Evolutionary conservation across 495 filamentous ascomycete species (phyloP).

Genomic region (Hypomontagnella submonticulosa): DNA sequence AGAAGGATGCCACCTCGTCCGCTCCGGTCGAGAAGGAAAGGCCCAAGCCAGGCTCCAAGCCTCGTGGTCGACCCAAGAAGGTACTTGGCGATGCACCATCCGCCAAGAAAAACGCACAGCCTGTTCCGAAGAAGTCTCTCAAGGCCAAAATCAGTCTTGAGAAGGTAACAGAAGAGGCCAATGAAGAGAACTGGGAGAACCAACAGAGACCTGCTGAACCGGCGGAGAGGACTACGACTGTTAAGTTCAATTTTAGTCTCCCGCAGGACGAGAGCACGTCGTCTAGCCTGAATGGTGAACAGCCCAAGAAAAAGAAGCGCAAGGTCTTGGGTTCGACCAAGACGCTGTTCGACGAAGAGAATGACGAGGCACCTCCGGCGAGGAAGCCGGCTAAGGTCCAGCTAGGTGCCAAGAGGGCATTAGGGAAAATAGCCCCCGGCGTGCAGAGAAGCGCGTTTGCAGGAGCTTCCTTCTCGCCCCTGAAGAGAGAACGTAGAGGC

Average conservation of each 20-base stretch:
- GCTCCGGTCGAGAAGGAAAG: constrained; percentile 30
- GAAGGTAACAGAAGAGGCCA: constrained; percentile 38
- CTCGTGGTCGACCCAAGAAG: constrained; percentile 56
- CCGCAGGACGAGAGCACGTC: constrained; percentile 44
- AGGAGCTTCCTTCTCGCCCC: constrained; percentile 74
- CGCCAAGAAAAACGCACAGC: constrained; percentile 57
- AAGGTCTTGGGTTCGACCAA: constrained; percentile 73
- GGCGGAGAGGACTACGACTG: constrained; percentile 45
- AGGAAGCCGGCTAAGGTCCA: constrained; percentile 53
- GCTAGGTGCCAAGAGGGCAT: constrained; percentile 42
- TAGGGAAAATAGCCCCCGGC: constrained; percentile 44
- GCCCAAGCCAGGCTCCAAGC: constrained; percentile 43
- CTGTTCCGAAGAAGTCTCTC: constrained; percentile 44
- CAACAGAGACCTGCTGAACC: constrained; percentile 30
- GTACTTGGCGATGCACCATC: constrained; percentile 49
- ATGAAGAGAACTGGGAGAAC: constrained; percentile 38
- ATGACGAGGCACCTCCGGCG: constrained; percentile 59
- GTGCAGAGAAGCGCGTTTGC: constrained; percentile 53
- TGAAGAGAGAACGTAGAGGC: constrained; percentile 80
- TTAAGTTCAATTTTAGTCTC: constrained; percentile 45
- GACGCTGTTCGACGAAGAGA: constrained; percentile 82
- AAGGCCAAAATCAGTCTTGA: constrained; percentile 45
- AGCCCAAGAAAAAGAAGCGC: constrained; percentile 76
- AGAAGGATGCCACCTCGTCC: constrained; percentile 15
- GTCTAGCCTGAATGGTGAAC: constrained; percentile 45